A percentile compares a stretch with the other conserved stretches of the same genome.
phyloP scores from a whole-genome alignment of 495 filamentous ascomycete genomes.

The Filosporella fistucella region DNA sequence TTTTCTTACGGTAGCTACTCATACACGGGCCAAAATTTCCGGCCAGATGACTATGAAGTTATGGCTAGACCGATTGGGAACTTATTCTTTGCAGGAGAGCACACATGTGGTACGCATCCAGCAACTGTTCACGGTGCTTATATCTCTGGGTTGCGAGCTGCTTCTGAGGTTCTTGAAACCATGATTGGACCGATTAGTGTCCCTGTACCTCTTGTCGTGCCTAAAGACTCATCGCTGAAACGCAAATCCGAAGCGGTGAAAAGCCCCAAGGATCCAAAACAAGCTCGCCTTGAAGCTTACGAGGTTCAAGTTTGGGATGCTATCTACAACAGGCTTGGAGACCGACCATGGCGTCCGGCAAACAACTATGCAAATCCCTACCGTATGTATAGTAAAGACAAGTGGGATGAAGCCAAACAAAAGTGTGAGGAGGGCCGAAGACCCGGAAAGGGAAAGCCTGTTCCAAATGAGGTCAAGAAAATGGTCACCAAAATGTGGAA shows the following conservation, averaged over 20 bases:
- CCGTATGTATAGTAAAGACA: conserved; percentile 73
- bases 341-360: conserved; percentile 63
- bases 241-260: conserved; percentile 39
- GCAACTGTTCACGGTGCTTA: conserved; percentile 97
- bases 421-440: conserved; percentile 65
- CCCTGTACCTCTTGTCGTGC: conserved; percentile 66
- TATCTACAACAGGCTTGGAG: conserved; percentile 65
- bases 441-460: conserved; percentile 58
- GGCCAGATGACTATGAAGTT: conserved; percentile 83
- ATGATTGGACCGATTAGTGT: conserved; percentile 78
- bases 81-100: conserved; percentile 94
- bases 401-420: conserved; percentile 69
- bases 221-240: conserved; percentile 51
- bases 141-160: conserved; percentile 84
- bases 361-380: conserved; percentile 70
- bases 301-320: conserved; percentile 68
- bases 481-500: conserved; percentile 88
- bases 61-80: conserved; percentile 87
- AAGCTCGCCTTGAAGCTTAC: conserved; percentile 58
- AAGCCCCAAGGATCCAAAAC: conserved; percentile 38
- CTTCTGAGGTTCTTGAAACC: conserved; percentile 74
- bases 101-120: conserved; percentile 90
- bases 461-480: conserved; percentile 75
- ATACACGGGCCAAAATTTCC: conserved; percentile 76
- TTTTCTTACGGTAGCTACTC: conserved; percentile 93